Percentiles rank a stretch among this genome's conserved stretches.
phyloP scores from a whole-genome alignment of 2,329 filamentous ascomycete species.

The Cladosporium sp. region DNA sequence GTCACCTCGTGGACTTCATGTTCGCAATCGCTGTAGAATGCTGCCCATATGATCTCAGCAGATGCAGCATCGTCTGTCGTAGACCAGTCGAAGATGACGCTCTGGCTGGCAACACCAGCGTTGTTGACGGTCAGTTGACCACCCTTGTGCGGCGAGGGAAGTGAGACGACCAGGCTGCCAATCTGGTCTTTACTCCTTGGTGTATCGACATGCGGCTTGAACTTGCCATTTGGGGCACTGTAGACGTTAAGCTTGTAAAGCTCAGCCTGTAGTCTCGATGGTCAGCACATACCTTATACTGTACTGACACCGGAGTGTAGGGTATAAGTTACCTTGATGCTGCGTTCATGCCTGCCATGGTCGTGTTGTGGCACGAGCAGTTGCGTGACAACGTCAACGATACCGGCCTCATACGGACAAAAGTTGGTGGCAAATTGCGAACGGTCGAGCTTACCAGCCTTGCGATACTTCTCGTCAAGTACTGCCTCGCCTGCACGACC shows the following conservation, averaged over 20 bases:
- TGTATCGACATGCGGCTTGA: no score
- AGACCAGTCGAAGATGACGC: slow-evolving; percentile 48
- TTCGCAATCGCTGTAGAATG: slow-evolving; percentile 58
- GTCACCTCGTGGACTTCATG: slow-evolving; percentile 56
- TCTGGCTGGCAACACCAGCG: slow-evolving; percentile 29
- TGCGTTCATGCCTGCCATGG: neutral
- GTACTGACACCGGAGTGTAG: neutral
- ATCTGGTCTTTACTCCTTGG: slow-evolving; percentile 24
- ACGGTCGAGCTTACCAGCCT: slow-evolving; percentile 55
- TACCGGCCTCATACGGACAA: slow-evolving; percentile 54
- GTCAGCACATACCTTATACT: slow-evolving; percentile 10
- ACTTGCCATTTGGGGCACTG: slow-evolving; percentile 1
- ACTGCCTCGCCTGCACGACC: slow-evolving; percentile 51
- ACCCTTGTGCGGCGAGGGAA: slow-evolving; percentile 24
- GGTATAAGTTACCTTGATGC: neutral
- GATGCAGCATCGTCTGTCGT: neutral
- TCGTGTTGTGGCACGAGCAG: slow-evolving; percentile 43
- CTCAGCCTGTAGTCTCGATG: slow-evolving; percentile 49
- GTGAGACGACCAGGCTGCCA: slow-evolving; percentile 31
- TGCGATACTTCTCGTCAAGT: slow-evolving; percentile 56
- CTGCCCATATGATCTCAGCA: slow-evolving; percentile 48
- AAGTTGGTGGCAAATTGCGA: slow-evolving; percentile 51
- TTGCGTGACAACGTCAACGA: slow-evolving; percentile 55
- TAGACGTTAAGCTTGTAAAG: slow-evolving; percentile 60
- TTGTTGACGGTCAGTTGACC: slow-evolving; percentile 51